phyloP scores from a whole-genome alignment of 257 asterid species.

The Paulownia fortunei region DNA sequence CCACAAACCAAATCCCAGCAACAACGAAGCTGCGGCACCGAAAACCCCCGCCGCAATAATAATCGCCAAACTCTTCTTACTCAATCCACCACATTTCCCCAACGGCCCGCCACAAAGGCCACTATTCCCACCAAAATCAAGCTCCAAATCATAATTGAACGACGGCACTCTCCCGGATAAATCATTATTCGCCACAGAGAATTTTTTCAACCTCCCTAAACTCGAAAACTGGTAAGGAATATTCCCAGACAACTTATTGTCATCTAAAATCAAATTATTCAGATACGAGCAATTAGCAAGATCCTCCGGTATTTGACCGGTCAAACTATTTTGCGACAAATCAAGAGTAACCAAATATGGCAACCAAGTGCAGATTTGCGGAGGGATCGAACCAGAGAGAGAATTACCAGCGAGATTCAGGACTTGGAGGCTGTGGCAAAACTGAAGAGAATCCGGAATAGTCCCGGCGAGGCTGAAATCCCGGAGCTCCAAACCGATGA shows the following conservation, averaged over 20 bases:
- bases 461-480: conserved; percentile 50
- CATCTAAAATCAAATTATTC: conserved; percentile 56
- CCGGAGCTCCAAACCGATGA: conserved; percentile 48
- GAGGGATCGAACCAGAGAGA: conserved; percentile 74
- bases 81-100: conserved; percentile 84
- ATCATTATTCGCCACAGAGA: conserved; percentile 67
- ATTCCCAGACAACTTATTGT: conserved; percentile 59
- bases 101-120: conserved; percentile 76
- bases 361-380: conserved; percentile 76
- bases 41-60: conserved; percentile 90
- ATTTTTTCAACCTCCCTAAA: conserved; percentile 62
- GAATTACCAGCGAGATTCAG: conserved; percentile 77
- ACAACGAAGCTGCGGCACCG: conserved; percentile 81
- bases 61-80: conserved; percentile 71
- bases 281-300: conserved; percentile 68
- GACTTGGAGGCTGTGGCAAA: conserved; percentile 60
- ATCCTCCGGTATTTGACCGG: conserved; percentile 78
- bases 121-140: conserved; percentile 55
- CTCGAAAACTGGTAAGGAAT: conserved; percentile 73
- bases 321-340: conserved; percentile 63
- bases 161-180: conserved; percentile 79
- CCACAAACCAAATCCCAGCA: conserved; percentile 83
- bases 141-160: conserved; percentile 44
- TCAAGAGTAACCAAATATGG: conserved; percentile 78
- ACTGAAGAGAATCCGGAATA: conserved; percentile 55